Conservation (phyloP, 2,329 filamentous ascomycete genomes). For the Xylaria sp. region DNA sequence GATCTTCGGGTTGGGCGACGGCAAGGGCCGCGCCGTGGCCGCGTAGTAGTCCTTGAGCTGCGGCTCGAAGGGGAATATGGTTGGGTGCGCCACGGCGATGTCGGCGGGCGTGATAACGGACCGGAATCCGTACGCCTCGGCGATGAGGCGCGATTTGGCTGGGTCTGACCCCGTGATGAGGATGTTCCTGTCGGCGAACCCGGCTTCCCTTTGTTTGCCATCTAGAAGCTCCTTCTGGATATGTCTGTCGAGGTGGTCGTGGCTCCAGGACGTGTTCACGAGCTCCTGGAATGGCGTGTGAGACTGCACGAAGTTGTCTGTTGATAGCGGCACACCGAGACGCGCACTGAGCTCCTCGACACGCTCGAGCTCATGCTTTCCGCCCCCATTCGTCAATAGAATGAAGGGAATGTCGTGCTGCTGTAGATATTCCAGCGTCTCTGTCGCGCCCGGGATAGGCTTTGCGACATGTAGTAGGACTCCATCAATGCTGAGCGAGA, state of each 20-base stretch:
- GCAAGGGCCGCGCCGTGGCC: conserved; percentile 62
- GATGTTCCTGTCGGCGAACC: conserved; percentile 69
- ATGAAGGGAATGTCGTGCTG: conserved; percentile 84
- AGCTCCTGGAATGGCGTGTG: conserved; percentile 88
- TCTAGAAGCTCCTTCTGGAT: background rate
- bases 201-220: conserved; percentile 44
- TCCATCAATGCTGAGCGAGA: conserved; percentile 73
- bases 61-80: conserved; percentile 83
- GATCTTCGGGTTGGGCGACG: conserved; percentile 67
- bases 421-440: conserved; percentile 76
- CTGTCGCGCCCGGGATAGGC: conserved; percentile 77
- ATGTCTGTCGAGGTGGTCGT: background rate
- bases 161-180: conserved; percentile 75
- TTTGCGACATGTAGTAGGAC: conserved; percentile 86
- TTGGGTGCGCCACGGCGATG: conserved; percentile 74
- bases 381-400: conserved; percentile 93
- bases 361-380: conserved; percentile 77
- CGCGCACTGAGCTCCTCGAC: conserved; percentile 71
- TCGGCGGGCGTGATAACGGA: conserved; percentile 87
- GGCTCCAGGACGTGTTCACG: conserved; percentile 30
- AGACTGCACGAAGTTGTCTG: conserved; percentile 80
- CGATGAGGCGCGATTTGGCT: conserved; percentile 72
- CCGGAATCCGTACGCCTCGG: conserved; percentile 78
- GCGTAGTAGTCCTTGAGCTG: conserved; percentile 68
- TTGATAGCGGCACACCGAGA: conserved; percentile 67